Percentiles rank a stretch among this genome's conserved stretches.
phyloP scores from a whole-genome alignment of 1,284 basidiomycete genomes.

The Quambalaria eucalypti region DNA sequence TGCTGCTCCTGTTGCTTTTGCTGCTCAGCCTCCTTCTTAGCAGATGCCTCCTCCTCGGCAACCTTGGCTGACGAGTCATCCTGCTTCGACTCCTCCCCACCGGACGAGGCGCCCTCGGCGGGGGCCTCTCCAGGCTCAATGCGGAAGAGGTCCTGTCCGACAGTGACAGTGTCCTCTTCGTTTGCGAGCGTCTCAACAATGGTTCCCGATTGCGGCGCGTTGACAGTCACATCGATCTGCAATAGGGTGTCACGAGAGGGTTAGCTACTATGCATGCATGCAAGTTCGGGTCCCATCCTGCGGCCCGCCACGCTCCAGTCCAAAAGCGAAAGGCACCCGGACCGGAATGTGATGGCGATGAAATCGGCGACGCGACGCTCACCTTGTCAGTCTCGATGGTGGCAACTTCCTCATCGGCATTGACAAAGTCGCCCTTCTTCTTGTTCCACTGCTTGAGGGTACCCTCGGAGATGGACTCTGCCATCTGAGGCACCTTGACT shows the following conservation, averaged over 20 bases:
- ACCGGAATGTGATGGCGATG: no score
- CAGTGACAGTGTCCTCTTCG: slow-evolving; percentile 88
- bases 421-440: slow-evolving; percentile 82
- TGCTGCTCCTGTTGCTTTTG: slow-evolving; percentile 50
- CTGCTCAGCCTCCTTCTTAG: slow-evolving; percentile 49
- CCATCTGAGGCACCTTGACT: slow-evolving; percentile 96
- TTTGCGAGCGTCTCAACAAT: slow-evolving; percentile 77
- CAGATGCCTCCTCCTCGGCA: slow-evolving; percentile 48
- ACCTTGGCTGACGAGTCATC: slow-evolving; percentile 38
- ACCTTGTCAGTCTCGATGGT: slow-evolving; percentile 99
- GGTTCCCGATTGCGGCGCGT: slow-evolving; percentile 78
- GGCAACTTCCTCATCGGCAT: slow-evolving; percentile 88
- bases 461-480: slow-evolving; percentile 95
- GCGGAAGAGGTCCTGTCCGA: slow-evolving; percentile 88
- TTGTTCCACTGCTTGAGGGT: slow-evolving; percentile 93
- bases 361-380: slow-evolving; percentile 13
- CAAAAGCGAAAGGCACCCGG: not conserved
- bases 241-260: not conserved
- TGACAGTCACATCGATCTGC: slow-evolving; percentile 94
- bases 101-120: slow-evolving; percentile 53
- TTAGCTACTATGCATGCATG: not conserved
- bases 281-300: not conserved
- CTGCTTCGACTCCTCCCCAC: slow-evolving; percentile 48
- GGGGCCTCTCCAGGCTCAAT: slow-evolving; percentile 65
- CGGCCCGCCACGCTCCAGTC: not conserved